Percentiles rank a stretch among this genome's conserved stretches.
These are phyloP conservation scores for Klebsormidium nitens DNA, from an alignment of 139 green algal genomes.

Conservation along the genomic window DNA sequence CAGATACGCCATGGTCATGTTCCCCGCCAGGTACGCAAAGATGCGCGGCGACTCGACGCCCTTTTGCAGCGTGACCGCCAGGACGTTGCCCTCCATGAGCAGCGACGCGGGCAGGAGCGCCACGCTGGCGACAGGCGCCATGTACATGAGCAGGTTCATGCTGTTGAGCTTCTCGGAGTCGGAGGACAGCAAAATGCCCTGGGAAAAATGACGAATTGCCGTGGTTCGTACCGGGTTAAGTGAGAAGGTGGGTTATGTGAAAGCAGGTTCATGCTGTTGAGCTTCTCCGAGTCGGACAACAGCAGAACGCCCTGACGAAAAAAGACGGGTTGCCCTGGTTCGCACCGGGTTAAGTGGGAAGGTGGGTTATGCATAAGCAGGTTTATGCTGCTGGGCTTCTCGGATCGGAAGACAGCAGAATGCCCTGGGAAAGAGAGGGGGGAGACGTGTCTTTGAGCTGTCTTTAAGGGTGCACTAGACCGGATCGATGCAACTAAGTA, in stretches of 20 bases:
- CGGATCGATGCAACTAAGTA: too few species aligned
- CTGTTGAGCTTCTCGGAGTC: slow-evolving; percentile 71
- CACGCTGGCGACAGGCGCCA: slow-evolving; percentile 62
- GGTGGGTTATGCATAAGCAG: slow-evolving; percentile 86
- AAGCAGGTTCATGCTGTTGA: slow-evolving; percentile 84
- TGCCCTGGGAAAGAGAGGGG: too few species aligned
- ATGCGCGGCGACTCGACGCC: not conserved
- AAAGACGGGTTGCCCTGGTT: too few species aligned
- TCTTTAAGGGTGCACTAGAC: too few species aligned
- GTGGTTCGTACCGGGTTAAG: too few species aligned
- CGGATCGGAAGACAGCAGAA: slow-evolving; percentile 30
- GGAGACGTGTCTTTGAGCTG: too few species aligned
- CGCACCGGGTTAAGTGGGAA: too few species aligned
- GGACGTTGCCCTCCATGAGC: slow-evolving; percentile 58
- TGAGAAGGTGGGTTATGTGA: too few species aligned
- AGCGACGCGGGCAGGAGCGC: slow-evolving; percentile 66
- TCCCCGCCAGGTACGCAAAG: slow-evolving; percentile 60
- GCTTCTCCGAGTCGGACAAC: slow-evolving; percentile 54
- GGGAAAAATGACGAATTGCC: too few species aligned
- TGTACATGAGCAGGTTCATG: slow-evolving; percentile 85
- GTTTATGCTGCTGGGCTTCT: slow-evolving; percentile 80
- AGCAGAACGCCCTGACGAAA: slow-evolving; percentile 49
- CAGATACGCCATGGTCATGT: slow-evolving; percentile 81
- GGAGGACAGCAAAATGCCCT: slow-evolving; percentile 10
- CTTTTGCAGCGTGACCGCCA: slow-evolving; percentile 6